Conservation (phyloP, 2,329 filamentous ascomycete genomes). For the Pseudocercospora fuligena region DNA sequence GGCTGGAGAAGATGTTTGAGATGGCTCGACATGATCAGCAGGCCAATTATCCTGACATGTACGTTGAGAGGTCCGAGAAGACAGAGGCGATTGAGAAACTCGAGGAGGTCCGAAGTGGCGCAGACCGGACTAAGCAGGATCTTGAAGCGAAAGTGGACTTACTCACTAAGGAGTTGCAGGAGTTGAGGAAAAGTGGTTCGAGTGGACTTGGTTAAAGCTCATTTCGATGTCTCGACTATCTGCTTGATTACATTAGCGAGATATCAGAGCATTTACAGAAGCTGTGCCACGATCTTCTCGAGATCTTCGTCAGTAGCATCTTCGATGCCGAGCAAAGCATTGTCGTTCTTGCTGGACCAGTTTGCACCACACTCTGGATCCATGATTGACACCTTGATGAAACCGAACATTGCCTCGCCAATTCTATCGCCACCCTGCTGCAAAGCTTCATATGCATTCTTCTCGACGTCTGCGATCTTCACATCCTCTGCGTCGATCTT, state of each 20-base stretch:
- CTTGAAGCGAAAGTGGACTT: not conserved
- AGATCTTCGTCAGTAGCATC: slow-evolving; percentile 37
- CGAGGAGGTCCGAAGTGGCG: not conserved
- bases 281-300: slow-evolving; percentile 35
- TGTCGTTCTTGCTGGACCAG: slow-evolving; percentile 42
- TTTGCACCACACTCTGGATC: slow-evolving; percentile 40
- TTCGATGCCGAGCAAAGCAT: slow-evolving; percentile 44
- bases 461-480: slow-evolving; percentile 36
- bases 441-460: slow-evolving; percentile 39
- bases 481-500: slow-evolving; percentile 34
- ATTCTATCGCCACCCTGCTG: slow-evolving; percentile 32
- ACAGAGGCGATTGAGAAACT: not conserved
- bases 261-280: slow-evolving; percentile 7
- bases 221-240: not conserved
- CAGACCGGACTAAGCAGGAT: not conserved
- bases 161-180: not conserved
- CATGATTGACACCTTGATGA: slow-evolving; percentile 39
- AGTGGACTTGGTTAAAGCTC: not conserved
- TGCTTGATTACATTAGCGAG: not conserved
- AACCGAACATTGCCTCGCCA: slow-evolving; percentile 35
- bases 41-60: not conserved
- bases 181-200: not conserved
- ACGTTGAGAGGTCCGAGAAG: not conserved
- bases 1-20: not conserved
- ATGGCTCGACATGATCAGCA: not conserved